Conservation (phyloP, 257 asterid genomes). For the Nicotiana undulata region DNA sequence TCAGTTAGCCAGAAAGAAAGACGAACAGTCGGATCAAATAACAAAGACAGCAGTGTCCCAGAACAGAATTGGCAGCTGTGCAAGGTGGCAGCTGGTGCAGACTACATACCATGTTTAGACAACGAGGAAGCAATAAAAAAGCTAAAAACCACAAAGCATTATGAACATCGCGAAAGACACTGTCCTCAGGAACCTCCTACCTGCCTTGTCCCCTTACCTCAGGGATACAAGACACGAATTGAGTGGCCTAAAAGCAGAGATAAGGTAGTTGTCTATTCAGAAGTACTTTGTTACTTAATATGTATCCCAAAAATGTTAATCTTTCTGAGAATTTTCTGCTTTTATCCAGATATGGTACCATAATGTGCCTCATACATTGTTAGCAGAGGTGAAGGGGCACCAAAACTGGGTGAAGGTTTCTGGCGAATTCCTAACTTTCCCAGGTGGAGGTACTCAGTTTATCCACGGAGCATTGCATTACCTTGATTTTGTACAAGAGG, state of each 20-base stretch:
- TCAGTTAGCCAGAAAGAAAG: conserved; percentile 71
- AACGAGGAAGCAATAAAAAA: conserved; percentile 58
- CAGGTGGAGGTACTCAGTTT: conserved; percentile 97
- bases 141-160: conserved; percentile 43
- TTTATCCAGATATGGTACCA: conserved; percentile 74
- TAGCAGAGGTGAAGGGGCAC: conserved; percentile 82
- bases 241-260: conserved; percentile 90
- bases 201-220: conserved; percentile 67
- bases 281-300: background rate
- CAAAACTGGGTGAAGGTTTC: conserved; percentile 88
- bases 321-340: background rate
- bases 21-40: conserved; percentile 29
- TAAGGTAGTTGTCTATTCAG: conserved; percentile 33
- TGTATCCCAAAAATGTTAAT: background rate
- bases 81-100: conserved; percentile 61
- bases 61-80: conserved; percentile 56
- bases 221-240: conserved; percentile 58
- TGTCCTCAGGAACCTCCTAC: conserved; percentile 72
- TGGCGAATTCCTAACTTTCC: conserved; percentile 81
- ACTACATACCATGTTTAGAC: conserved; percentile 87
- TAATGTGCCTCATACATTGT: conserved; percentile 64
- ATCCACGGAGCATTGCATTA: conserved; percentile 85
- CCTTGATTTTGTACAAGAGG: conserved; percentile 74
- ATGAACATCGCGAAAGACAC: conserved; percentile 83
- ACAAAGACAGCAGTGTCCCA: conserved; percentile 20